Conservation (phyloP, 257 asterid species). For the Lavandula angustifolia region DNA sequence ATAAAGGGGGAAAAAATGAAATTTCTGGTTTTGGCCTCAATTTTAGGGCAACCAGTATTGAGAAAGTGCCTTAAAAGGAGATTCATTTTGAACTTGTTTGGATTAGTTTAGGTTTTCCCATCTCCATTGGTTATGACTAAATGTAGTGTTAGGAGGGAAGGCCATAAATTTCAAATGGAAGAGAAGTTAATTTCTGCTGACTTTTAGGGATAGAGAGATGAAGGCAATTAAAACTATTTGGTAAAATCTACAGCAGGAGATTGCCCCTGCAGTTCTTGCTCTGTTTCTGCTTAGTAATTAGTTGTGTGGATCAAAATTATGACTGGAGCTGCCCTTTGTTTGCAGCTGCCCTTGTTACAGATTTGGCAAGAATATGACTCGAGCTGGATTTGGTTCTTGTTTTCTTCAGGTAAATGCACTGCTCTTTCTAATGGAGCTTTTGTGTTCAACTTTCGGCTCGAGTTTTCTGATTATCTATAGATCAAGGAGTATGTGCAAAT, state of each 20-base stretch:
- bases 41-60: background rate
- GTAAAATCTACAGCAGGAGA: background rate
- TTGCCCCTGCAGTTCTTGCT: background rate
- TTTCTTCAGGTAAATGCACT: conserved; percentile 70
- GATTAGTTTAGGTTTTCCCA: background rate
- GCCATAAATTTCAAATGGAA: background rate
- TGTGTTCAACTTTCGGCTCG: background rate
- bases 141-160: conserved; percentile 1
- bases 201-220: background rate
- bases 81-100: conserved; percentile 4
- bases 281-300: background rate
- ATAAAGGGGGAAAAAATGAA: no score
- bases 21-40: conserved; percentile 16
- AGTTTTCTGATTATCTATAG: background rate
- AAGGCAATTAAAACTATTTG: conserved; percentile 8
- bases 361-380: conserved; percentile 94
- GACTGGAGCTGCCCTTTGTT: conserved; percentile 33
- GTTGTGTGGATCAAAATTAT: background rate
- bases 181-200: background rate
- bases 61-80: no score
- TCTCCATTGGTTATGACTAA: conserved; percentile 17
- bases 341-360: conserved; percentile 97
- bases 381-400: conserved; percentile 90
- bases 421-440: conserved; percentile 6
- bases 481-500: conserved; percentile 1